phyloP scores from a whole-genome alignment of 73 alveolate species.

The Halteria grandinella region DNA sequence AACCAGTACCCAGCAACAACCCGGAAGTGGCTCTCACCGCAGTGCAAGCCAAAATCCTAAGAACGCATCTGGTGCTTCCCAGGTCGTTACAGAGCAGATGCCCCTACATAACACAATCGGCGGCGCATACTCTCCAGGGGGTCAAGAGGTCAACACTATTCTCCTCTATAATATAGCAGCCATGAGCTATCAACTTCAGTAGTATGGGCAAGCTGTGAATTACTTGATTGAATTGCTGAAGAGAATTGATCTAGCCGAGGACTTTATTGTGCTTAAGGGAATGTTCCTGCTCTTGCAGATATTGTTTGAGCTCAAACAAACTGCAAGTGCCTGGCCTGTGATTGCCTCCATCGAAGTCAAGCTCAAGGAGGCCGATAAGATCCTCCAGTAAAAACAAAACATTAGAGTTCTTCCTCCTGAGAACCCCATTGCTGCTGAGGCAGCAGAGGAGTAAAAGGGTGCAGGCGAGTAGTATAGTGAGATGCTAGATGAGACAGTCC shows the following conservation, averaged over 20 bases:
- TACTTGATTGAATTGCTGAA: conserved; percentile 46
- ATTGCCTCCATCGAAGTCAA: conserved; percentile 23
- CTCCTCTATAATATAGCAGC: conserved; percentile 57
- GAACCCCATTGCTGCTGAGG: neutral
- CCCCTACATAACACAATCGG: neutral
- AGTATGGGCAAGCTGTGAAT: conserved; percentile 52
- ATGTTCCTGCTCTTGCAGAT: conserved; percentile 29
- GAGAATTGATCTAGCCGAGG: conserved; percentile 56
- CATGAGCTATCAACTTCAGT: conserved; percentile 44
- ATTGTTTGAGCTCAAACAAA: conserved; percentile 2
- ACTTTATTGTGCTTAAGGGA: conserved; percentile 45
- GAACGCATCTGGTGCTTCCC: no score
- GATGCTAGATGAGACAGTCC: conserved; percentile 11
- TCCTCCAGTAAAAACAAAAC: neutral
- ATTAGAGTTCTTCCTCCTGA: conserved; percentile 8
- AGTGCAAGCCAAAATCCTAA: no score
- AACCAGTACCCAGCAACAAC: neutral
- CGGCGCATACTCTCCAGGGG: neutral
- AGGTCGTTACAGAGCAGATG: neutral
- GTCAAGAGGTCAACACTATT: conserved; percentile 7
- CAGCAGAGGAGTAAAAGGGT: conserved; percentile 23
- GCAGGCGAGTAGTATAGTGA: neutral
- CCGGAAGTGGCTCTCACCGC: neutral
- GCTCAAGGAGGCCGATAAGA: conserved; percentile 13
- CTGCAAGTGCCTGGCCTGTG: conserved; percentile 36